These are phyloP conservation scores for Trichophyton benhamiae DNA, from an alignment of 2,329 filamentous ascomycete species.

Conservation along the genomic window DNA sequence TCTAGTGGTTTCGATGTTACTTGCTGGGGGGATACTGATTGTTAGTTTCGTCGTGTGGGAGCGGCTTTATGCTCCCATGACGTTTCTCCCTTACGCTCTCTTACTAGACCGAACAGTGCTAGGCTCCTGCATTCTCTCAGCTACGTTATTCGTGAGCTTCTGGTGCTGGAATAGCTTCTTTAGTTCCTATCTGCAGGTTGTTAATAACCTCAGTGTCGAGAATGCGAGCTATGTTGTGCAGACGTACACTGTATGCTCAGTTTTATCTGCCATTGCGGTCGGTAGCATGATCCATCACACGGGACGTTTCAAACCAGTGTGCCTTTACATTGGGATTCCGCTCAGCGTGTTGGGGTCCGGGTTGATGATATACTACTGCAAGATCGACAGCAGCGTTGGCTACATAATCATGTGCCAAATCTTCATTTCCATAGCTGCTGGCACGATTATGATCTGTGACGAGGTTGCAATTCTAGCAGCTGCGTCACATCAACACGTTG, in stretches of 20 bases:
- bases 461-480: constrained; percentile 46
- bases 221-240: constrained; percentile 34
- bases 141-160: constrained; percentile 29
- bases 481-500: constrained; percentile 41
- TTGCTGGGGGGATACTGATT: constrained; percentile 44
- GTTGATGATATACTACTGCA: constrained; percentile 43
- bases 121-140: constrained; percentile 36
- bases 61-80: constrained; percentile 39
- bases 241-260: constrained; percentile 39
- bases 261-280: constrained; percentile 9
- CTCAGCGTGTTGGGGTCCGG: constrained; percentile 39
- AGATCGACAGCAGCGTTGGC: constrained; percentile 35
- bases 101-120: constrained; percentile 35
- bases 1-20: constrained; percentile 33
- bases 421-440: constrained; percentile 40
- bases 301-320: constrained; percentile 39
- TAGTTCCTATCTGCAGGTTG: constrained; percentile 41
- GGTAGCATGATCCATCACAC: constrained; percentile 32
- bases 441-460: constrained; percentile 39
- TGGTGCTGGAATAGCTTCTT: constrained; percentile 41
- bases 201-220: constrained; percentile 33
- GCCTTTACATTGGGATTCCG: constrained; percentile 39
- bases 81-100: constrained; percentile 44
- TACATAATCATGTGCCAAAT: constrained; percentile 43
- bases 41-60: constrained; percentile 44